Conservation (phyloP, 2,329 filamentous ascomycete genomes). For the Grosmannia serpens region DNA sequence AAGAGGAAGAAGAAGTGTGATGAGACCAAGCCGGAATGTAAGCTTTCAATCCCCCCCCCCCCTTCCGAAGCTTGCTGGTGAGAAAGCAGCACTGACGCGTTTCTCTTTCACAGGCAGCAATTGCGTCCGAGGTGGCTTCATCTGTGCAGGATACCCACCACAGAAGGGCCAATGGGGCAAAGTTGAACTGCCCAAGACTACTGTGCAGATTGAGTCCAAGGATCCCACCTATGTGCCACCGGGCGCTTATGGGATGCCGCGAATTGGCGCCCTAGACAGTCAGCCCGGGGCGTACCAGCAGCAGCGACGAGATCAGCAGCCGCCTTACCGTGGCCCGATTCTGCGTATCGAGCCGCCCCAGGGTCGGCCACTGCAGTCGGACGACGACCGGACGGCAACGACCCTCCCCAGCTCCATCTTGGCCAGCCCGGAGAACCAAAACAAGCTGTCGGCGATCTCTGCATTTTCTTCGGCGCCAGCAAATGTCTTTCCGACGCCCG, state of each 20-base stretch:
- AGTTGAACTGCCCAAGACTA: conserved; percentile 54
- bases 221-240: conserved; percentile 53
- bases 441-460: conserved; percentile 47
- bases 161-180: conserved; percentile 70
- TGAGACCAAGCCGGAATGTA: conserved; percentile 85
- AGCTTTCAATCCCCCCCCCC: conserved; percentile 23
- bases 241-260: conserved; percentile 46
- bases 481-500: conserved; percentile 49
- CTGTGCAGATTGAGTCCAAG: conserved; percentile 73
- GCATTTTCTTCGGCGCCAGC: conserved; percentile 31
- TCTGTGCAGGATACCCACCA: conserved; percentile 83
- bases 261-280: conserved; percentile 11
- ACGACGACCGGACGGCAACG: conserved; percentile 50
- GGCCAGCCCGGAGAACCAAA: conserved; percentile 41
- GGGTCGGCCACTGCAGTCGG: conserved; percentile 40
- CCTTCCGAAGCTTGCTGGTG: conserved; percentile 1
- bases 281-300: conserved; percentile 18
- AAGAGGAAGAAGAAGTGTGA: conserved; percentile 97
- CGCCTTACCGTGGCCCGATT: conserved; percentile 48
- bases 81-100: conserved; percentile 1
- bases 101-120: conserved; percentile 58
- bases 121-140: conserved; percentile 79
- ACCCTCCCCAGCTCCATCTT: conserved; percentile 47
- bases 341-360: conserved; percentile 54
- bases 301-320: conserved; percentile 11